Evolutionary conservation across 108 stramenopile species (phyloP).

Genomic region (Skeletonema tropicum): DNA sequence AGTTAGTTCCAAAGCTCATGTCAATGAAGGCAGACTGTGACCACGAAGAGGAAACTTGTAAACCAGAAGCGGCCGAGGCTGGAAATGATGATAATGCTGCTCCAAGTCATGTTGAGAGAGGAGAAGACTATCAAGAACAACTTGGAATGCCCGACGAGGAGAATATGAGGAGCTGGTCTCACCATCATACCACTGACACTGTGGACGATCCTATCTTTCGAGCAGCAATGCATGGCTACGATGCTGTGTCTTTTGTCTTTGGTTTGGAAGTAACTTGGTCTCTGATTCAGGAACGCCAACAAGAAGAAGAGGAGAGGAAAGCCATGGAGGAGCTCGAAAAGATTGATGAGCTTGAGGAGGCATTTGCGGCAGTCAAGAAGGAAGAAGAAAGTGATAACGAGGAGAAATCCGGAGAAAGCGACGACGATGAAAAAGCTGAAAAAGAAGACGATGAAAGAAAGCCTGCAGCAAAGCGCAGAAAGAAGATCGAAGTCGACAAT

Average conservation of each 20-base stretch:
- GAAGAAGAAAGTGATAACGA: constrained; percentile 3
- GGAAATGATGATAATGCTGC: constrained; percentile 28
- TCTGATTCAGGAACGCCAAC: constrained; percentile 86
- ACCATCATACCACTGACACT: constrained; percentile 90
- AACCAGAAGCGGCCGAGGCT: constrained; percentile 27
- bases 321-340: constrained; percentile 69
- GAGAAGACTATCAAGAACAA: constrained; percentile 90
- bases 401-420: constrained; percentile 7
- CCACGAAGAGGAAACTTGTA: constrained; percentile 29
- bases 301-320: constrained; percentile 85
- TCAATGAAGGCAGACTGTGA: constrained; percentile 76
- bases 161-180: constrained; percentile 93
- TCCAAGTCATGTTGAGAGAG: constrained; percentile 62
- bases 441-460: not conserved
- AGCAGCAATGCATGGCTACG: constrained; percentile 86
- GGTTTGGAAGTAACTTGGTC: constrained; percentile 95
- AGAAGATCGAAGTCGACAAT: constrained; percentile 21
- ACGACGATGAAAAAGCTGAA: not conserved
- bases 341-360: constrained; percentile 34
- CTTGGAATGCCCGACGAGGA: constrained; percentile 95
- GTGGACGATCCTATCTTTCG: constrained; percentile 94
- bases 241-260: constrained; percentile 93
- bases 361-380: not conserved
- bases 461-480: constrained; percentile 12
- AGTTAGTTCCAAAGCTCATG: constrained; percentile 82